These are phyloP conservation scores for Botryotinia globosa DNA, from an alignment of 2,329 filamentous ascomycete species.

Conservation along the genomic window DNA sequence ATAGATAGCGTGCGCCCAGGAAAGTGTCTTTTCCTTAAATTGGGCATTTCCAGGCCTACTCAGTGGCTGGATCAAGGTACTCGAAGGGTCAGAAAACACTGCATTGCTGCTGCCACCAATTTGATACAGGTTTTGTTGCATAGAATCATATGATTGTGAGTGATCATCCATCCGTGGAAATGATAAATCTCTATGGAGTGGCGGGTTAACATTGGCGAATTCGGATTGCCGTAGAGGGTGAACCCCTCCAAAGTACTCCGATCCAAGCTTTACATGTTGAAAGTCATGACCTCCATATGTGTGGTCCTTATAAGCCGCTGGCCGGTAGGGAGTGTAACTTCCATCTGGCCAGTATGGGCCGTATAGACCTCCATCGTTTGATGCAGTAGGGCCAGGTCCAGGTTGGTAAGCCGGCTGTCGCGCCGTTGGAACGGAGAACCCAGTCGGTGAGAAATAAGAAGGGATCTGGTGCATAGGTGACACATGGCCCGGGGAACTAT, in stretches of 20 bases:
- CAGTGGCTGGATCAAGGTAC: constrained; percentile 29
- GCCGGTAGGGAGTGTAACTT: constrained; percentile 52
- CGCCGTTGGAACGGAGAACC: constrained; percentile 54
- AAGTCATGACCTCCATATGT: constrained; percentile 38
- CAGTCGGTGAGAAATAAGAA: constrained; percentile 39
- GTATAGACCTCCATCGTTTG: constrained; percentile 55
- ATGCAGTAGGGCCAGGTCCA: constrained; percentile 55
- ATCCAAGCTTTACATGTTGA: not conserved
- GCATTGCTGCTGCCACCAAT: constrained; percentile 8
- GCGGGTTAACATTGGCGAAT: constrained; percentile 10
- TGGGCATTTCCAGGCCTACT: constrained; percentile 40
- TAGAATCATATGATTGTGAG: constrained; percentile 16
- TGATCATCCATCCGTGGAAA: constrained; percentile 5
- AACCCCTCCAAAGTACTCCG: constrained; percentile 16
- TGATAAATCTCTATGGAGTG: constrained; percentile 10
- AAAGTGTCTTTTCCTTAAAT: constrained; percentile 67
- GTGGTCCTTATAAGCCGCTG: constrained; percentile 54
- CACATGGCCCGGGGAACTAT: constrained; percentile 32
- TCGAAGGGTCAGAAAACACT: constrained; percentile 24
- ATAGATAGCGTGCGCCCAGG: constrained; percentile 71
- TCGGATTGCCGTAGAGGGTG: constrained; percentile 22
- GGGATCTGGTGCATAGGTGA: constrained; percentile 28
- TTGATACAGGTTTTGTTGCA: constrained; percentile 17
- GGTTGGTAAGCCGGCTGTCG: constrained; percentile 58
- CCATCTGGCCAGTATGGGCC: constrained; percentile 64